Percentiles rank a stretch among this genome's conserved stretches.
Evolutionary conservation across 2,329 filamentous ascomycete genomes (phyloP).

Genomic region (Alternaria tenuissima): DNA sequence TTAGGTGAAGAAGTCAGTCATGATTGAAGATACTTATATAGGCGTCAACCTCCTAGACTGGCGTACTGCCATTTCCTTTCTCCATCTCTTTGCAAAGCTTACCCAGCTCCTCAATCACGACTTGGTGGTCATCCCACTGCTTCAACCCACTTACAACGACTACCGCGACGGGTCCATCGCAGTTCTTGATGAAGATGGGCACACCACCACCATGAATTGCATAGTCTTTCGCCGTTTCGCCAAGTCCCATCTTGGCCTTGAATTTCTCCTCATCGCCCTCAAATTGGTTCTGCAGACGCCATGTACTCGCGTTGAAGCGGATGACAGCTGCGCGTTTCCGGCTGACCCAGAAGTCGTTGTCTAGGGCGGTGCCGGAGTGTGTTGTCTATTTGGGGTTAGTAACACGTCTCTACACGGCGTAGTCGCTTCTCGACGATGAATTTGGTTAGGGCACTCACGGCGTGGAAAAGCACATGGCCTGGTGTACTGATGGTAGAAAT

Average conservation of each 20-base stretch:
- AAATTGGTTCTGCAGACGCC: slow-evolving; percentile 74
- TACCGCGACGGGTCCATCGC: slow-evolving; percentile 77
- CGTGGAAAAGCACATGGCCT: slow-evolving; percentile 73
- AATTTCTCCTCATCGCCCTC: slow-evolving; percentile 70
- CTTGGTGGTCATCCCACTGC: slow-evolving; percentile 80
- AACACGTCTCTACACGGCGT: fast-evolving
- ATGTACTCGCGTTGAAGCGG: slow-evolving; percentile 72
- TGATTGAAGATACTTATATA: background rate
- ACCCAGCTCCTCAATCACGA: slow-evolving; percentile 67
- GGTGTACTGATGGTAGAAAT: slow-evolving; percentile 65
- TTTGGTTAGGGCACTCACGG: slow-evolving; percentile 44
- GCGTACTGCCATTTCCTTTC: background rate
- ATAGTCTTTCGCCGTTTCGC: slow-evolving; percentile 63
- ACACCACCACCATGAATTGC: slow-evolving; percentile 81
- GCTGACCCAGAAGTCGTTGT: slow-evolving; percentile 71
- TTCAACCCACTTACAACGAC: slow-evolving; percentile 79
- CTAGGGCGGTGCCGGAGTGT: slow-evolving; percentile 70
- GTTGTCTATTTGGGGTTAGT: slow-evolving; percentile 49
- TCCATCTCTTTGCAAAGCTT: slow-evolving; percentile 23
- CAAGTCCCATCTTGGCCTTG: slow-evolving; percentile 68
- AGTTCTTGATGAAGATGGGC: slow-evolving; percentile 72
- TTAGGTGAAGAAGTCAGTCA: too few species aligned
- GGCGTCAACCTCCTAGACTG: background rate
- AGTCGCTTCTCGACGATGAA: background rate
- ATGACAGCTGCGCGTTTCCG: slow-evolving; percentile 78